Evolutionary conservation across 768 basidiomycete genomes (phyloP), one percentile per base, ranked within the genome.

Genomic region (Xerocomus brunneocitrinus): DNA sequence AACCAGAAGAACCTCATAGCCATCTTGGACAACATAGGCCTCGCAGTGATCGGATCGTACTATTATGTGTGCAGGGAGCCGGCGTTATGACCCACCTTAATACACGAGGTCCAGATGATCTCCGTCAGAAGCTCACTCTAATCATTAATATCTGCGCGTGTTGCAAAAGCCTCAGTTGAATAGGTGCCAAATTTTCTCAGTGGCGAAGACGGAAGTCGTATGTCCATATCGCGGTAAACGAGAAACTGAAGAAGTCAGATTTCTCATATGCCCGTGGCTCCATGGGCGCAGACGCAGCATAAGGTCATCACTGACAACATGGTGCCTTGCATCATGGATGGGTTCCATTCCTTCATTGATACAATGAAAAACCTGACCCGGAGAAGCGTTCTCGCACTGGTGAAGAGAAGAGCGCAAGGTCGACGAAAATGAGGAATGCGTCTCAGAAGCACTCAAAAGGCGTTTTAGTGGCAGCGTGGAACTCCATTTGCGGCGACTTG

Each of bases 41-140:
- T 12, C 32, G 4, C 12, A 42, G 46, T 48, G 45, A 52, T 47
- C 35, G 32, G 39, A 27, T 32, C 16, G 36, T 19, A 56, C 63
- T 62, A 62, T 66, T 62, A 62, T 58, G 63, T 65, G 55, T 48
- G 45, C 30, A 36, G 41, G 34, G 55, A 51, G 44, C 53, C 30
- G 12, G 50, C 39, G 49, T 49, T 39, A 49, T 52, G 57, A 65
- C 66, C 64, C 66, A 66, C 66, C 57, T 65, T 67, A 65, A 65
- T 13, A 44, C 63, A 66, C 66, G 64, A 60, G 64, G 60, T 45
- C 45, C 7, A 40, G 56, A 36, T 57, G 65, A 66, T 65, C 60
- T 58, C 64, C 64, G 64, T 62, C 31, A 42, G 54, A 56, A 57
- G 48, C 45, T 22, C 49, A 41, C 44, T 51, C 35, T 47, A 38